A percentile compares a stretch with the other conserved stretches of the same genome.
phyloP scores from a whole-genome alignment of 345 rosid species.

The Eucalyptus sp. region DNA sequence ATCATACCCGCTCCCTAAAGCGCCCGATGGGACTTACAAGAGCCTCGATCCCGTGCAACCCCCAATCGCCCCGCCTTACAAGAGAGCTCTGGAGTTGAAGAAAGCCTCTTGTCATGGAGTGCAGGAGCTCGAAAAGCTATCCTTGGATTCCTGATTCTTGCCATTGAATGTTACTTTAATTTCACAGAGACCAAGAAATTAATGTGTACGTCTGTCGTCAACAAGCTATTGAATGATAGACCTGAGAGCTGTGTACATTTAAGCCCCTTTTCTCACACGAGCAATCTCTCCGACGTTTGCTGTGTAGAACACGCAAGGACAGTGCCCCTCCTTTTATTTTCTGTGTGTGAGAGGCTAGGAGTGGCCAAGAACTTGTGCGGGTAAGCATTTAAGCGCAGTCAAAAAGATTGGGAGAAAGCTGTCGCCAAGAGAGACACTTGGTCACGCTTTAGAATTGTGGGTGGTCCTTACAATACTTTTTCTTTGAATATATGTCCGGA shows the following conservation, averaged over 20 bases:
- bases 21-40: conserved; percentile 60
- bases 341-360: not conserved
- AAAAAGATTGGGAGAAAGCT: not conserved
- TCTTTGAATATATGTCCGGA: not conserved
- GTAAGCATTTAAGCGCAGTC: not conserved
- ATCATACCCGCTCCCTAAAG: conserved; percentile 81
- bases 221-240: not conserved
- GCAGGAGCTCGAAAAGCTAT: conserved; percentile 26
- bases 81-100: conserved; percentile 85
- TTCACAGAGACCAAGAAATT: not conserved
- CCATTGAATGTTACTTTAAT: not conserved
- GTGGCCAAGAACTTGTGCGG: not conserved
- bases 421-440: not conserved
- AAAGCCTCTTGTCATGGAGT: conserved; percentile 65
- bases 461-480: not conserved
- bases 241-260: not conserved
- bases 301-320: not conserved
- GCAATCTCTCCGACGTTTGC: not conserved
- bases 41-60: conserved; percentile 89
- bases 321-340: not conserved
- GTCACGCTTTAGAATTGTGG: not conserved
- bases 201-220: not conserved
- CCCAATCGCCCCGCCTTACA: conserved; percentile 88
- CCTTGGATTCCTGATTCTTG: conserved; percentile 31
- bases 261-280: not conserved